These are phyloP conservation scores for Aspergillus sergii DNA, from an alignment of 2,329 filamentous ascomycete genomes.

Conservation along the genomic window DNA sequence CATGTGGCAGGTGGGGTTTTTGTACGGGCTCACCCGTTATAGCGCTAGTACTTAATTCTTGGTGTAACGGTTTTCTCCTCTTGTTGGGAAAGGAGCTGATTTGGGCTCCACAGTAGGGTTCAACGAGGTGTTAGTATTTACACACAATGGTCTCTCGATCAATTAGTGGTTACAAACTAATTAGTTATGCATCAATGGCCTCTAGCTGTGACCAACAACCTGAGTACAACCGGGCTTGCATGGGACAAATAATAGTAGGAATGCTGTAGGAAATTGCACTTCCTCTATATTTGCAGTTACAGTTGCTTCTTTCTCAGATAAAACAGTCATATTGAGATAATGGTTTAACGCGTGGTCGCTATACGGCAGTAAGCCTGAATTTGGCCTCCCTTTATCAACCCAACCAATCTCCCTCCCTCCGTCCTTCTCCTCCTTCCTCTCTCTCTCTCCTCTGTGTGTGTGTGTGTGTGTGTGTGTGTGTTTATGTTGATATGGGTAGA, in stretches of 20 bases:
- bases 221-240: neutral
- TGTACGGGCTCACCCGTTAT: constrained; percentile 36
- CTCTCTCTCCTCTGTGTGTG: neutral
- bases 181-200: neutral
- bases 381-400: neutral
- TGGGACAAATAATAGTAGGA: neutral
- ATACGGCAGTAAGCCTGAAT: neutral
- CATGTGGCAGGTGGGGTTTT: constrained; percentile 37
- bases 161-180: neutral
- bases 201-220: neutral
- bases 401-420: too few species aligned
- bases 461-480: too few species aligned
- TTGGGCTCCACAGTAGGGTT: constrained; percentile 13
- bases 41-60: constrained; percentile 27
- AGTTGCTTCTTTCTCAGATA: neutral
- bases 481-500: too few species aligned
- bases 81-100: constrained; percentile 18
- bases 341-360: neutral
- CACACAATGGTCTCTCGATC: neutral
- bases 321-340: neutral
- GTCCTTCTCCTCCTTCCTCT: too few species aligned
- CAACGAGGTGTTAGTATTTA: neutral
- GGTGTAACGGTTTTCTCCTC: constrained; percentile 37
- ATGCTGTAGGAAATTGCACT: neutral
- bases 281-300: neutral